Evolutionary conservation across 2,329 filamentous ascomycete species (phyloP).

Genomic region (Penicillium freii): DNA sequence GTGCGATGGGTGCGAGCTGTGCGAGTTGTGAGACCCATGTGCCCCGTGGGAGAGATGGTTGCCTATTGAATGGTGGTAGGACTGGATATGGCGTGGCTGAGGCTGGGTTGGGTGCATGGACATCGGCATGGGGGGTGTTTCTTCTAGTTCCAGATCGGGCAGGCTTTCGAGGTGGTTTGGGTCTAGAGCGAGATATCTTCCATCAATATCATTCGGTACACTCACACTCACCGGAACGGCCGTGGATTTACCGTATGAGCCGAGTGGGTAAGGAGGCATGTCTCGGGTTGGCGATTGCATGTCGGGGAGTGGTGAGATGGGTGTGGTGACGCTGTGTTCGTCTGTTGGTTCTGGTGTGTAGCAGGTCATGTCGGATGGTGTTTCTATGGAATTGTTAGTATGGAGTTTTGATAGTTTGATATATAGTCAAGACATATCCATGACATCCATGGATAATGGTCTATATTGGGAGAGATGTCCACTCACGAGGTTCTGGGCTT

Average conservation of each 20-base stretch:
- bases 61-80: conserved; percentile 15
- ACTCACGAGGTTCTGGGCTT: conserved; percentile 37
- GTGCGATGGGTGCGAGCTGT: neutral
- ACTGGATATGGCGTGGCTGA: conserved; percentile 2
- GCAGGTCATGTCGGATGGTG: conserved; percentile 40
- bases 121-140: conserved; percentile 23
- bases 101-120: conserved; percentile 12
- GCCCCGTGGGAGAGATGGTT: neutral
- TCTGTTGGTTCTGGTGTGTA: conserved; percentile 38
- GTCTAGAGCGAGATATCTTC: conserved; percentile 14
- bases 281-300: conserved; percentile 28
- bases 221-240: conserved; percentile 6
- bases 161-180: conserved; percentile 26
- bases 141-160: conserved; percentile 29
- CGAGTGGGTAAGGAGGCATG: conserved; percentile 13
- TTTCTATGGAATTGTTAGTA: conserved; percentile 24
- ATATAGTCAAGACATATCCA: neutral
- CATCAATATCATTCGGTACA: conserved; percentile 12
- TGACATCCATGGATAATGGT: neutral
- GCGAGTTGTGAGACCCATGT: neutral
- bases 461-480: neutral
- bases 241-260: conserved; percentile 6
- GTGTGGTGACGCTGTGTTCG: conserved; percentile 22
- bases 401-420: neutral
- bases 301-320: conserved; percentile 30